Base-by-base conservation (phyloP, 805 yeast species). In the Candida incommunis region DNA sequence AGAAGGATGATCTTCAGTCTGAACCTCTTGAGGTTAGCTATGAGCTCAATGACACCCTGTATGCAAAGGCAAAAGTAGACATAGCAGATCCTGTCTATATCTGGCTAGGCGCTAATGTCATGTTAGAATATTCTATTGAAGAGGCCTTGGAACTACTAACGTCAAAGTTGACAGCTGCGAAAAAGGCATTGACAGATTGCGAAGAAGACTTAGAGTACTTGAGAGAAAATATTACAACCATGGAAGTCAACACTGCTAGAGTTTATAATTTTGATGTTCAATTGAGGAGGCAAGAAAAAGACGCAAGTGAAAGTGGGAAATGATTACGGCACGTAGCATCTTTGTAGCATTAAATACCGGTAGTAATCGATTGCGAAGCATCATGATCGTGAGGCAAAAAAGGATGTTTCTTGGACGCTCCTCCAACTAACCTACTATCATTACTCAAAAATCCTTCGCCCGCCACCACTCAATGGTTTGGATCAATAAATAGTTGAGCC, bases 41-140 rank as follows among this genome's bases (percentile, higher is more conserved):
- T 59, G 96, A 88, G 62, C 72, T 92, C 56, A 90, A 92, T 62
- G 97, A 92, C 58, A 90, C 98, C 0, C 70, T 92, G 35, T 90
- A 76, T 60, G 82, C 96, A 4, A 77, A 77, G 47, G 98, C 98
- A 0, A 70, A 69, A 29, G 69, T 92, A 25, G 76, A 75, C 34
- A 72, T 77, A 22, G 68, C 76, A 3, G 70, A 78, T 27, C 74
- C 72, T 23, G 97, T 92, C 1, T 78, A 78, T 51, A 68, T 92
- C 42, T 92, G 98, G 98, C 71, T 92, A n/a, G 98, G 98, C 9
- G 98, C 98, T 0, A 95, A 87, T 54, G 88, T 90, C 5, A 90
- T 92, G 97, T 70, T 92, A 57, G 97, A 92, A 59, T 92, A 90
- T 57, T 88, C 95, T 13, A 67, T 86, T 22, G 82, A 74, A 31